Evolutionary conservation across 2,329 filamentous ascomycete genomes (phyloP).

Genomic region (Calonectria hawksworthii): DNA sequence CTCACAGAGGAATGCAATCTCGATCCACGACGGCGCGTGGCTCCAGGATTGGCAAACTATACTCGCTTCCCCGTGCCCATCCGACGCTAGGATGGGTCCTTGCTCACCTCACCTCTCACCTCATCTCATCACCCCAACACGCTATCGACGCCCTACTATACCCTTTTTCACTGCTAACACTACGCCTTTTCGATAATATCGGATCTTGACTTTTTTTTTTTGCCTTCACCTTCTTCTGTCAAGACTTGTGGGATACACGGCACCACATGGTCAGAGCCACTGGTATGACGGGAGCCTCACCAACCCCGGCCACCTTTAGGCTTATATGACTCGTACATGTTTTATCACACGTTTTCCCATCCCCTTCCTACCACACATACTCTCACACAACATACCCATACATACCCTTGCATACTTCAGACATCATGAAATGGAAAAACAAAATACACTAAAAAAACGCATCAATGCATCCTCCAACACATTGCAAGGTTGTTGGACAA

Average conservation of each 20-base stretch:
- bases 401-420: not conserved
- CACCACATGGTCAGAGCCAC: constrained; percentile 36
- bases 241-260: constrained; percentile 39
- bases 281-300: constrained; percentile 30
- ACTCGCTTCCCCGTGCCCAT: constrained; percentile 23
- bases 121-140: constrained; percentile 11
- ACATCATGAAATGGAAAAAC: not conserved
- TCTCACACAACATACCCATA: not conserved
- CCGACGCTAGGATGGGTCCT: constrained; percentile 10
- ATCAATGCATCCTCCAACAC: constrained; percentile 1
- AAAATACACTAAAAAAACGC: not conserved
- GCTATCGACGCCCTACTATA: constrained; percentile 5
- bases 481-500: not conserved
- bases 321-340: constrained; percentile 8
- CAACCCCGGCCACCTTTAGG: not conserved
- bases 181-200: constrained; percentile 28
- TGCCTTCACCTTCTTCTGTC: not conserved
- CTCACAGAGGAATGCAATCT: constrained; percentile 27
- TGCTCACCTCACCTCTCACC: constrained; percentile 2
- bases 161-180: constrained; percentile 5
- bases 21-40: constrained; percentile 23
- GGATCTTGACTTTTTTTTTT: constrained; percentile 27
- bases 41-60: constrained; percentile 8
- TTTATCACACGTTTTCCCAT: not conserved
- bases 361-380: not conserved